These are phyloP conservation scores for Monascus ruber DNA, from an alignment of 2,329 filamentous ascomycete genomes.

Conservation along the genomic window DNA sequence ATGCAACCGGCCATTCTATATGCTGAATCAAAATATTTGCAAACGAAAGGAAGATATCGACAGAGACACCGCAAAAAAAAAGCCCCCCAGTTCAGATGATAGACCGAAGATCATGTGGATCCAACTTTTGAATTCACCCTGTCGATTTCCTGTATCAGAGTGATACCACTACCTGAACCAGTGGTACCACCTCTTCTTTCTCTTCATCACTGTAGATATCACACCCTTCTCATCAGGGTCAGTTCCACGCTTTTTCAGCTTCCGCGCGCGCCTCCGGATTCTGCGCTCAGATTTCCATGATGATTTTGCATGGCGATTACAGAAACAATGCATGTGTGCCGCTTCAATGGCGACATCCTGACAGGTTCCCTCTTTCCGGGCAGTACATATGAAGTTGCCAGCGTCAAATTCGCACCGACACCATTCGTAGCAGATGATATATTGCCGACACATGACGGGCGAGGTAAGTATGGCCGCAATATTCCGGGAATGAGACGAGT, in stretches of 20 bases:
- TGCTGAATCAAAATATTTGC: no score
- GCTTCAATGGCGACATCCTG: conserved; percentile 22
- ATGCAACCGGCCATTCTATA: no score
- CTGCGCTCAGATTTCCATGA: conserved; percentile 22
- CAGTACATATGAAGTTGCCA: conserved; percentile 19
- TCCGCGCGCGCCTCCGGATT: conserved; percentile 13
- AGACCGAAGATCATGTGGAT: no score
- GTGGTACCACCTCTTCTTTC: not conserved
- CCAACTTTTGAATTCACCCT: no score
- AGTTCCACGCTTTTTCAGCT: conserved; percentile 5
- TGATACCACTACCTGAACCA: not conserved
- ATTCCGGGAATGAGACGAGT: not conserved
- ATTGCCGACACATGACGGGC: conserved; percentile 24
- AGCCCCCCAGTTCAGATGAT: no score
- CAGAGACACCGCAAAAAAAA: no score
- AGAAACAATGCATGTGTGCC: conserved; percentile 30
- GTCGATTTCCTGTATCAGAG: no score
- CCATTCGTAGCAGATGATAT: conserved; percentile 26
- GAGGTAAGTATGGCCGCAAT: not conserved
- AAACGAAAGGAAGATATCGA: no score
- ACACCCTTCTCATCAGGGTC: not conserved
- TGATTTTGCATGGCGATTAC: conserved; percentile 22
- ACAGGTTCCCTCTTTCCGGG: conserved; percentile 16
- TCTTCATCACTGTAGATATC: not conserved
- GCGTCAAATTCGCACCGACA: conserved; percentile 28